These are phyloP conservation scores for Phytopythium oedochilum DNA, from an alignment of 352 stramenopile species.

Conservation along the genomic window DNA sequence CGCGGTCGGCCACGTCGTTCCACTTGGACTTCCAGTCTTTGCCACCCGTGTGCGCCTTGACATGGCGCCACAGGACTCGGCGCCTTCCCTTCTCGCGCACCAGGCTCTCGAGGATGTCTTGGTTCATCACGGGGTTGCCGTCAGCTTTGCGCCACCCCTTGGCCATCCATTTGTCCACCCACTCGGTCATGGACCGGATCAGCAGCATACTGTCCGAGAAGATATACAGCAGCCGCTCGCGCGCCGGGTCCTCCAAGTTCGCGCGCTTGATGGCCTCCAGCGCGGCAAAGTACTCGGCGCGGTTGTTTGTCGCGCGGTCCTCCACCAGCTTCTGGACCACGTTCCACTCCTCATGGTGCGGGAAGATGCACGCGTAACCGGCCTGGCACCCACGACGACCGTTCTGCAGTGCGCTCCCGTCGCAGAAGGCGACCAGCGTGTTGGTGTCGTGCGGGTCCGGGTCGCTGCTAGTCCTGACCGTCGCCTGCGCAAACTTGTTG, in stretches of 20 bases:
- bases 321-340: conserved; percentile 48
- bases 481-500: conserved; percentile 15
- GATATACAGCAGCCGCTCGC: conserved; percentile 43
- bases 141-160: conserved; percentile 66
- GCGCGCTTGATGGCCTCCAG: conserved; percentile 61
- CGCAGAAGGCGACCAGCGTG: conserved; percentile 74
- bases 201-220: conserved; percentile 77
- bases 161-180: conserved; percentile 50
- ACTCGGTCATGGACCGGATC: conserved; percentile 80
- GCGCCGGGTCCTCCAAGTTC: conserved; percentile 42
- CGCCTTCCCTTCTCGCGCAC: conserved; percentile 32
- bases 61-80: conserved; percentile 55
- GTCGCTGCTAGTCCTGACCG: conserved; percentile 5
- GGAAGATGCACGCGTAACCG: conserved; percentile 75
- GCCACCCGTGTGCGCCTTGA: conserved; percentile 58
- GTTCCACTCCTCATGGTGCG: conserved; percentile 57
- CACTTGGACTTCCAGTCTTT: conserved; percentile 66
- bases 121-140: conserved; percentile 48
- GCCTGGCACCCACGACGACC: conserved; percentile 43
- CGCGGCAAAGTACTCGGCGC: conserved; percentile 50
- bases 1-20: conserved; percentile 64
- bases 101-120: conserved; percentile 61
- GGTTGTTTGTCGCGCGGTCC: conserved; percentile 40
- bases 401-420: conserved; percentile 67
- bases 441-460: conserved; percentile 41